A percentile compares a stretch with the other conserved stretches of the same genome.
phyloP scores from a whole-genome alignment of 129 eudicot species.

The Ambrosia trifida region DNA sequence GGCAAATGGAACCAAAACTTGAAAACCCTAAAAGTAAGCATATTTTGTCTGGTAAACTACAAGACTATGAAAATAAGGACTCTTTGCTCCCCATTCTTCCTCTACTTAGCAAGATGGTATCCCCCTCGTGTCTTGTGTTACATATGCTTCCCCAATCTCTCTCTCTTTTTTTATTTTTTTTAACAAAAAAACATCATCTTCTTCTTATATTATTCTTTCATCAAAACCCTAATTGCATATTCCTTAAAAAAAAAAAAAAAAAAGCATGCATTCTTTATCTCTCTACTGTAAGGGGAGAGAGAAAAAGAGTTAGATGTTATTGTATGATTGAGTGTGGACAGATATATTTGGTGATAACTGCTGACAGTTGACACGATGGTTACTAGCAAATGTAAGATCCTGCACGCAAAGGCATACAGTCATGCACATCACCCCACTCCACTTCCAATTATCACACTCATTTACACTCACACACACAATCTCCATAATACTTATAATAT shows the following conservation, averaged over 20 bases:
- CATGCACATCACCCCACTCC: slow-evolving; percentile 34
- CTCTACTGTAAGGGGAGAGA: neutral
- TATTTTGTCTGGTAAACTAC: slow-evolving; percentile 39
- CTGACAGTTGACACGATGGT: slow-evolving; percentile 46
- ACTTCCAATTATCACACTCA: slow-evolving; percentile 32
- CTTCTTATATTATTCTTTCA: neutral
- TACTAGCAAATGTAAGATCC: slow-evolving; percentile 42
- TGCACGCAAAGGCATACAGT: slow-evolving; percentile 45
- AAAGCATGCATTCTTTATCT: slow-evolving; percentile 20
- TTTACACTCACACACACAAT: slow-evolving; percentile 38
- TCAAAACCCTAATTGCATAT: neutral
- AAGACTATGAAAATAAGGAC: slow-evolving; percentile 43
- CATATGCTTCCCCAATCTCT: slow-evolving; percentile 18
- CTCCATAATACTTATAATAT: neutral
- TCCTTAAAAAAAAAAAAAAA: neutral
- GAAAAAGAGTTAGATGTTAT: neutral
- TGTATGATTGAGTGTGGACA: slow-evolving; percentile 37
- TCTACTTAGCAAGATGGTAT: slow-evolving; percentile 41
- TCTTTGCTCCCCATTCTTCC: slow-evolving; percentile 46
- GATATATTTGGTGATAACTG: slow-evolving; percentile 32
- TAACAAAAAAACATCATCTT: neutral
- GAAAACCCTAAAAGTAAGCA: slow-evolving; percentile 42
- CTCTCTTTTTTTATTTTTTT: neutral
- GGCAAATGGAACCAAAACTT: slow-evolving; percentile 40
- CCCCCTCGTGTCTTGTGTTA: slow-evolving; percentile 46